Conservation (phyloP, 176 grass and related monocot genomes). For the barley (Hordeum vulgare) region DNA sequence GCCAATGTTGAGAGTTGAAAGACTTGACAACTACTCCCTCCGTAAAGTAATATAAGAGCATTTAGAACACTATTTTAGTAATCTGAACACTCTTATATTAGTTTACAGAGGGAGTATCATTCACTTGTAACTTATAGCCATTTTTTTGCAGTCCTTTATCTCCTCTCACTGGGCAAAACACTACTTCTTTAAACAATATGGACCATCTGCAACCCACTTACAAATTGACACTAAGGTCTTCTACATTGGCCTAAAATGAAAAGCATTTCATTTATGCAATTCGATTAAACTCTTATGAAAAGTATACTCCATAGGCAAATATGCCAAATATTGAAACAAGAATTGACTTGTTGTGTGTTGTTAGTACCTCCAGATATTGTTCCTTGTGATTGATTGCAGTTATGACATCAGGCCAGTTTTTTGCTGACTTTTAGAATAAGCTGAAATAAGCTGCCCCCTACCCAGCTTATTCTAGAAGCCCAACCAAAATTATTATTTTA, state of each 20-base stretch:
- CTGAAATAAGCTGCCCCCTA: no score
- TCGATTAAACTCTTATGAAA: not conserved
- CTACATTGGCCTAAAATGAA: not conserved
- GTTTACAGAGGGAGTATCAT: no score
- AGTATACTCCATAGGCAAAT: not conserved
- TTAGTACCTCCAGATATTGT: not conserved
- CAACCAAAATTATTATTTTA: no score
- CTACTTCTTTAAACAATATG: not conserved
- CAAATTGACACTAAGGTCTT: not conserved
- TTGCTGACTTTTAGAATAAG: no score
- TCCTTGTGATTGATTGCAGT: not conserved
- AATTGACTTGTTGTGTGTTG: not conserved
- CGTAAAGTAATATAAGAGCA: no score
- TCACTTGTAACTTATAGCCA: not conserved
- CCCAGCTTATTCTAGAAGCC: no score
- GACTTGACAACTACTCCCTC: not conserved
- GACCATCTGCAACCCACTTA: not conserved
- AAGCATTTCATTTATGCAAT: not conserved
- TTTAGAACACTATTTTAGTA: no score
- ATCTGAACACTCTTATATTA: no score
- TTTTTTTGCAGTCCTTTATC: not conserved
- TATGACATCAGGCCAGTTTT: no score
- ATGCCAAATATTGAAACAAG: not conserved
- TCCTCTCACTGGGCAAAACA: not conserved
- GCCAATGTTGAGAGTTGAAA: not conserved